phyloP scores from a whole-genome alignment of 805 yeast genomes.

The Monosporozyma unispora region DNA sequence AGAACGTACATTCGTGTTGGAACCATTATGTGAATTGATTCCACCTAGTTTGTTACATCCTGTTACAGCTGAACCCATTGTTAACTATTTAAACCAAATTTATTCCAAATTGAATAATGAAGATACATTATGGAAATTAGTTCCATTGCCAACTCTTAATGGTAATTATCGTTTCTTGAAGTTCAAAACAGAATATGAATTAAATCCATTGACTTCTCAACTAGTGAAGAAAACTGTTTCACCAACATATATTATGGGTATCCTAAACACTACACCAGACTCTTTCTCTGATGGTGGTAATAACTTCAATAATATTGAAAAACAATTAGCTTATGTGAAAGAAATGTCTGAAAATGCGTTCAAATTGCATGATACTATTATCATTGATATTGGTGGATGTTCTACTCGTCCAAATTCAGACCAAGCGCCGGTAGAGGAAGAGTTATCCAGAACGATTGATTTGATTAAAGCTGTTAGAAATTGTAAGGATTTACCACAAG shows the following conservation, averaged over 20 bases:
- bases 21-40: conserved; percentile 77
- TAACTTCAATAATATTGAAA: conserved; percentile 26
- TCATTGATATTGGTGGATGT: conserved; percentile 89
- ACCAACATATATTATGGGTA: conserved; percentile 70
- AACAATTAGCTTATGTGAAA: conserved; percentile 39
- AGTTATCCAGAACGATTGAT: conserved; percentile 61
- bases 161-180: conserved; percentile 17
- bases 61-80: conserved; percentile 73
- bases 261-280: conserved; percentile 86
- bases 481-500: conserved; percentile 31
- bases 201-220: conserved; percentile 38
- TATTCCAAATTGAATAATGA: conserved; percentile 42
- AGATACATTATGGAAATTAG: conserved; percentile 38
- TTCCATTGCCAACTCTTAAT: conserved; percentile 34
- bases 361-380: conserved; percentile 30
- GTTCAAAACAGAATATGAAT: conserved; percentile 27
- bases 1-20: conserved; percentile 82
- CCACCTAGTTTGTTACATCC: conserved; percentile 68
- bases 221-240: conserved; percentile 10
- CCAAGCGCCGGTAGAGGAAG: conserved; percentile 57
- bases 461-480: conserved; percentile 53
- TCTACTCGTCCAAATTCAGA: conserved; percentile 82
- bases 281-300: conserved; percentile 88
- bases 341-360: conserved; percentile 52
- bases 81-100: conserved; percentile 53